Percentiles rank a stretch among this genome's conserved stretches.
These are phyloP conservation scores for Pseudonitzschia multistriata DNA, from an alignment of 108 stramenopile genomes.

Conservation along the genomic window DNA sequence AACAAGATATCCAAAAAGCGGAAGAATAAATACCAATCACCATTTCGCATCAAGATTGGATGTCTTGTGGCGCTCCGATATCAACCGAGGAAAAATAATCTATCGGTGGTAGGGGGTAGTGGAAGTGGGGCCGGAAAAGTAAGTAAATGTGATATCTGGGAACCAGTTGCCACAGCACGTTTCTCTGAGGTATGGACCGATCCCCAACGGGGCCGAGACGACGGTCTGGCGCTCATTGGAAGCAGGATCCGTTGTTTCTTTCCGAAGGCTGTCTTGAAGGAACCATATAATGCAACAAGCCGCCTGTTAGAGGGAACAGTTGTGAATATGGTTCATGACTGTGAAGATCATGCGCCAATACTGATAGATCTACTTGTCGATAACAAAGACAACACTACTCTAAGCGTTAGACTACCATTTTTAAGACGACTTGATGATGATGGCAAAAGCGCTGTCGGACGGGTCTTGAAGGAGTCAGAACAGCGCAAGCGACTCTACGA, in stretches of 20 bases:
- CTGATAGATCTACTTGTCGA: conserved; percentile 53
- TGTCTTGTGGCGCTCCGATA: conserved; percentile 66
- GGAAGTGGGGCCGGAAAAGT: neutral
- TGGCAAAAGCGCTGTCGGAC: conserved; percentile 14
- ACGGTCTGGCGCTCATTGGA: conserved; percentile 64
- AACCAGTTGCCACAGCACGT: neutral
- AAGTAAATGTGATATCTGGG: neutral
- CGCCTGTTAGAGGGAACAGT: conserved; percentile 63
- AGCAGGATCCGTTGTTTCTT: conserved; percentile 62
- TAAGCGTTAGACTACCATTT: conserved; percentile 36
- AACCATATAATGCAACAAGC: conserved; percentile 16
- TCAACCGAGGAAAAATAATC: conserved; percentile 35
- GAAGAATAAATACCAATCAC: conserved; percentile 30
- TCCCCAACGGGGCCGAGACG: conserved; percentile 57
- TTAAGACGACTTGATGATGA: conserved; percentile 37
- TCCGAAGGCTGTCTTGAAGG: conserved; percentile 30
- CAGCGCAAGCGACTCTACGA: conserved; percentile 39
- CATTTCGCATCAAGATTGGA: conserved; percentile 71
- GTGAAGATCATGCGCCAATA: conserved; percentile 9
- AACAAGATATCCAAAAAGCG: conserved; percentile 7
- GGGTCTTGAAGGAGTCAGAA: conserved; percentile 22
- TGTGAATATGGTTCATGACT: conserved; percentile 43
- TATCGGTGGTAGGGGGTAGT: conserved; percentile 13
- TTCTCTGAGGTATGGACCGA: conserved; percentile 57
- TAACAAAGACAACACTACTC: conserved; percentile 18